Evolutionary conservation across 305 asterid species (phyloP).

Genomic region (Ilex paraguariensis): DNA sequence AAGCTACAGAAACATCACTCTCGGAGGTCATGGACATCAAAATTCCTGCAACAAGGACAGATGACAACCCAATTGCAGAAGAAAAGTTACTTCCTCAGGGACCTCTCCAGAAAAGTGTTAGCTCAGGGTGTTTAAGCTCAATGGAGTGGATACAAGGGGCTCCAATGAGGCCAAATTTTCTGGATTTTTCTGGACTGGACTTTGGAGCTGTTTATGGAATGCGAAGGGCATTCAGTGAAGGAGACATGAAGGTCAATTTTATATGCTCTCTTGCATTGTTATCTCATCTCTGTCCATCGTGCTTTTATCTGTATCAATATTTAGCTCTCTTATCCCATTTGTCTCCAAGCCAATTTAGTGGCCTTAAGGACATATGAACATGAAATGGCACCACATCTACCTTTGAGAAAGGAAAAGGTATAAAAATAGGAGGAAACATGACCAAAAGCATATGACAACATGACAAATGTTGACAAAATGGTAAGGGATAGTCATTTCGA

Average conservation of each 20-base stretch:
- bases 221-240: slow-evolving; percentile 96
- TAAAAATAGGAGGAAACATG: too few relatives aligned
- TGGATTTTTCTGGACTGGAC: slow-evolving; percentile 66
- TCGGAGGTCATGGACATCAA: slow-evolving; percentile 52
- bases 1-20: slow-evolving; percentile 54
- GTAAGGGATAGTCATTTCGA: too few relatives aligned
- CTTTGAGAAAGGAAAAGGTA: background rate
- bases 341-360: background rate
- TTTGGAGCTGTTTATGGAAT: slow-evolving; percentile 67
- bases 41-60: slow-evolving; percentile 33
- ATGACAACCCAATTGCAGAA: slow-evolving; percentile 26
- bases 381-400: background rate
- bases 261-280: slow-evolving; percentile 14
- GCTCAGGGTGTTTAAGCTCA: slow-evolving; percentile 54
- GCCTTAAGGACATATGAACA: background rate
- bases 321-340: background rate
- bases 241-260: slow-evolving; percentile 78
- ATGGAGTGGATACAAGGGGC: slow-evolving; percentile 51
- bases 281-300: background rate
- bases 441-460: too few relatives aligned
- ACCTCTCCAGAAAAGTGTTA: slow-evolving; percentile 60
- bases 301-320: background rate
- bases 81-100: slow-evolving; percentile 34
- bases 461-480: too few relatives aligned
- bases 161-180: slow-evolving; percentile 58